These are phyloP conservation scores for Fusarium albosuccineum DNA, from an alignment of 2,329 filamentous ascomycete species.

Conservation along the genomic window DNA sequence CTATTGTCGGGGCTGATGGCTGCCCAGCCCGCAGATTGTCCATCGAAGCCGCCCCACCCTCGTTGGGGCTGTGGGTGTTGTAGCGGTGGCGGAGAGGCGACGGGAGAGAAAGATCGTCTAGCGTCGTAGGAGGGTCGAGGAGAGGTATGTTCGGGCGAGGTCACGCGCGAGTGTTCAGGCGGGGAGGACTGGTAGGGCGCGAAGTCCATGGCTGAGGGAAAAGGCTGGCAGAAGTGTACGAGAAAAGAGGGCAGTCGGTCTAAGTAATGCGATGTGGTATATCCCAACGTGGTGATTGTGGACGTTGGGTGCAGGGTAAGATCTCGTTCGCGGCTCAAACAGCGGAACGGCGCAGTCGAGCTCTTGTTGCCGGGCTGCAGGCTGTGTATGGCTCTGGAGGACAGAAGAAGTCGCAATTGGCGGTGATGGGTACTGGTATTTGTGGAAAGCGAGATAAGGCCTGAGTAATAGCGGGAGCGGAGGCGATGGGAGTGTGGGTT, in stretches of 20 bases:
- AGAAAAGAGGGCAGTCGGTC: background rate
- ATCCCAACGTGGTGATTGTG: background rate
- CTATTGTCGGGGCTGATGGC: constrained; percentile 37
- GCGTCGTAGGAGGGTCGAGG: constrained; percentile 69
- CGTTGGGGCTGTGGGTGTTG: constrained; percentile 69
- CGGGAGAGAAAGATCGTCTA: constrained; percentile 67
- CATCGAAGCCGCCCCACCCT: constrained; percentile 61
- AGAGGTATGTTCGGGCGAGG: constrained; percentile 73
- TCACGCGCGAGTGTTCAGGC: constrained; percentile 84
- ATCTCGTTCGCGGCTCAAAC: background rate
- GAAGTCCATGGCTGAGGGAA: constrained; percentile 80
- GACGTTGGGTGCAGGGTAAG: background rate
- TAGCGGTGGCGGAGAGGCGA: constrained; percentile 57
- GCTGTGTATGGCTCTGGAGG: background rate
- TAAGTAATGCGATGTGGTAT: constrained; percentile 1
- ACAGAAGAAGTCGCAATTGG: constrained; percentile 2
- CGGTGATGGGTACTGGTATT: background rate
- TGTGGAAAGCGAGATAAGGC: background rate
- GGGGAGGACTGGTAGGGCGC: constrained; percentile 95
- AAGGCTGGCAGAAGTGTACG: no score
- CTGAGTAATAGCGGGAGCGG: background rate
- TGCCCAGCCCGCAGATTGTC: constrained; percentile 51
- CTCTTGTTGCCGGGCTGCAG: background rate
- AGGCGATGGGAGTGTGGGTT: constrained; percentile 2
- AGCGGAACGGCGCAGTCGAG: background rate